Evolutionary conservation across 2,329 filamentous ascomycete genomes (phyloP), one percentile per base, ranked within the genome.

Genomic region (Tolypocladium capitatum): DNA sequence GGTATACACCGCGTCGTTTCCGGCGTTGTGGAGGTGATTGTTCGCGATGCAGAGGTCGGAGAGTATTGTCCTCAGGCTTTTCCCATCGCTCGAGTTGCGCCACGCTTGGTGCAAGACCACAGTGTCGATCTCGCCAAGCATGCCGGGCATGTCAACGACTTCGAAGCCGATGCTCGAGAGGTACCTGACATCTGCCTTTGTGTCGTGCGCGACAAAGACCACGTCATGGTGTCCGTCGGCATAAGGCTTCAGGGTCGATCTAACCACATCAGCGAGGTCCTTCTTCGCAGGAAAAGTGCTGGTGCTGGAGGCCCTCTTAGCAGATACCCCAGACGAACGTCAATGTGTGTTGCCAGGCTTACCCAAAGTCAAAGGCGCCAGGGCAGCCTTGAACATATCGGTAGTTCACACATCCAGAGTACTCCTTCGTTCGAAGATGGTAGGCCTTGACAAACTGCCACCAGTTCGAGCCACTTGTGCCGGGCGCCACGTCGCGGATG

Each of bases 1-100:
- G 0, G 87, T 91, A 60, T 84, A 92, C 1, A 81, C 75, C 0
- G 89, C 88, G 60, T 95, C 89, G 54, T 95, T 95, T 2, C 89
- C 81, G 0, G 83, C 89, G 58, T 94, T 94, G 64, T 95, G 89
- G n/a, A 91, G 70, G 55, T 84, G 72, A 63, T 70, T 76, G 38
- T 72, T 76, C 0, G 66, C 56, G 9, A 94, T 76, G 3, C 75
- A 76, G 28, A 95, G 69, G 6, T 83, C 73, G 6, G 64, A 58
- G 24, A 95, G 74, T 14, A 94, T 71, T 6, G 56, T 67, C 0
- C 67, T 68, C 2, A 97, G 73, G 1, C 74, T 75, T 14, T 74
- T 72, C 4, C 71, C 61, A 2, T 83, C 68, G 0, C 60, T 56
- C 21, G 76, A 72, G 14, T 73, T 70, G 31, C 72, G 73, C 58